Percentiles rank a stretch among this genome's conserved stretches.
Conservation (phyloP, 2,329 filamentous ascomycete species). For the Periconia sp. region DNA sequence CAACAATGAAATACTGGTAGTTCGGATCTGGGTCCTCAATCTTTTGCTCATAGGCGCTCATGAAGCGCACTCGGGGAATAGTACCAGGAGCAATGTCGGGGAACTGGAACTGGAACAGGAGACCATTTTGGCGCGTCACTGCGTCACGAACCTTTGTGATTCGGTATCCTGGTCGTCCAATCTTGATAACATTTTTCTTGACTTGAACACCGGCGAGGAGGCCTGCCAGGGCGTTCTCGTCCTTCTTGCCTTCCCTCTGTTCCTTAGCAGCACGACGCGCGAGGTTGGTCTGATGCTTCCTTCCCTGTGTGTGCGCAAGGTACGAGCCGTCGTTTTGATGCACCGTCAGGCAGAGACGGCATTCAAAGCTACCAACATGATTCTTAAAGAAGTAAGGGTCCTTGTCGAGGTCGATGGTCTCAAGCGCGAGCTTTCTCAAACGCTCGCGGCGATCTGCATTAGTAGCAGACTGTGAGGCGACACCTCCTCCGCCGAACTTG, state of each 20-base stretch:
- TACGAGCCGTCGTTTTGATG: slow-evolving; percentile 99
- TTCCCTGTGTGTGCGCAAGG: slow-evolving; percentile 96
- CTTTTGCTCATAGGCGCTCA: slow-evolving; percentile 97
- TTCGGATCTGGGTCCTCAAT: slow-evolving; percentile 90
- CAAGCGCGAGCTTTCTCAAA: slow-evolving; percentile 95
- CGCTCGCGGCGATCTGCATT: slow-evolving; percentile 98
- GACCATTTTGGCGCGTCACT: slow-evolving; percentile 82
- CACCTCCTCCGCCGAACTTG: slow-evolving; percentile 96
- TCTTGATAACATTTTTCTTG: slow-evolving; percentile 89
- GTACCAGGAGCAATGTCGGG: slow-evolving; percentile 82
- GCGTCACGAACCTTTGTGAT: slow-evolving; percentile 96
- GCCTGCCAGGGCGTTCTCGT: slow-evolving; percentile 72
- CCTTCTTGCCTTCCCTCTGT: slow-evolving; percentile 82
- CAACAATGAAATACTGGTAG: slow-evolving; percentile 93
- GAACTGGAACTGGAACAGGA: slow-evolving; percentile 96
- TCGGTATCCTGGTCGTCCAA: slow-evolving; percentile 94
- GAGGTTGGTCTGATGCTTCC: slow-evolving; percentile 98
- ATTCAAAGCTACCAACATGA: slow-evolving; percentile 97
- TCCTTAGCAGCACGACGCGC: slow-evolving; percentile 95
- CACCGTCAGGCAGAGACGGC: slow-evolving; percentile 92
- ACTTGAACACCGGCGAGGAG: slow-evolving; percentile 72
- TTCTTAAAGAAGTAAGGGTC: slow-evolving; percentile 99
- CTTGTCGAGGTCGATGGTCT: slow-evolving; percentile 98
- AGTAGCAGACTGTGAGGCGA: slow-evolving; percentile 89
- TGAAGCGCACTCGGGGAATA: slow-evolving; percentile 86